Percentiles rank a stretch among this genome's conserved stretches.
Evolutionary conservation across 208 protist species (phyloP).

Genomic region (Wallacemonas collosoma): DNA sequence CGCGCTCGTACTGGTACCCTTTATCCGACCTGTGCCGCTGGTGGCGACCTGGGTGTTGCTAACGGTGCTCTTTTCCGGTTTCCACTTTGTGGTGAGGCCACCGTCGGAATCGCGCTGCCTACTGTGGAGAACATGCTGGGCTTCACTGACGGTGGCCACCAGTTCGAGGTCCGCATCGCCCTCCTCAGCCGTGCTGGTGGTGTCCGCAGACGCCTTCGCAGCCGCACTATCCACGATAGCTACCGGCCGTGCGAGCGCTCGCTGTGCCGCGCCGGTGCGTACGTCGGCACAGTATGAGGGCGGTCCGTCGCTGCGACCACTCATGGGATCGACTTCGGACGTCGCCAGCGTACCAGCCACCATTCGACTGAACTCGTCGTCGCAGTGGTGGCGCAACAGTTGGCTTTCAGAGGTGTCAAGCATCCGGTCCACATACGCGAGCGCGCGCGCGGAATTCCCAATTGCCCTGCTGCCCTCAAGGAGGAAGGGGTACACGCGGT

Average conservation of each 20-base stretch:
- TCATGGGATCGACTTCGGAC: too few species aligned
- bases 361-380: slow-evolving; percentile 48
- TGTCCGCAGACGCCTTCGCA: background rate
- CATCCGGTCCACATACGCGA: slow-evolving; percentile 30
- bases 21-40: background rate
- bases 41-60: slow-evolving; percentile 10
- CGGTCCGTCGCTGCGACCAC: background rate
- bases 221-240: background rate
- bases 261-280: background rate
- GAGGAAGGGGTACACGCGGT: slow-evolving; percentile 9
- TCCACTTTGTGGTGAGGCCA: background rate
- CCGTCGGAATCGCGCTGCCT: slow-evolving; percentile 1
- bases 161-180: background rate
- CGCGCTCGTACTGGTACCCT: background rate
- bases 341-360: background rate
- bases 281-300: background rate
- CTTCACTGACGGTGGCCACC: background rate
- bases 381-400: slow-evolving; percentile 45
- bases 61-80: slow-evolving; percentile 23
- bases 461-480: background rate
- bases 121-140: background rate
- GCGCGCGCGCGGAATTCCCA: background rate
- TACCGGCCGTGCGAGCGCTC: background rate
- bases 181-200: background rate
- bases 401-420: slow-evolving; percentile 36